phyloP scores from a whole-genome alignment of 257 asterid genomes.

The Petrea volubilis region DNA sequence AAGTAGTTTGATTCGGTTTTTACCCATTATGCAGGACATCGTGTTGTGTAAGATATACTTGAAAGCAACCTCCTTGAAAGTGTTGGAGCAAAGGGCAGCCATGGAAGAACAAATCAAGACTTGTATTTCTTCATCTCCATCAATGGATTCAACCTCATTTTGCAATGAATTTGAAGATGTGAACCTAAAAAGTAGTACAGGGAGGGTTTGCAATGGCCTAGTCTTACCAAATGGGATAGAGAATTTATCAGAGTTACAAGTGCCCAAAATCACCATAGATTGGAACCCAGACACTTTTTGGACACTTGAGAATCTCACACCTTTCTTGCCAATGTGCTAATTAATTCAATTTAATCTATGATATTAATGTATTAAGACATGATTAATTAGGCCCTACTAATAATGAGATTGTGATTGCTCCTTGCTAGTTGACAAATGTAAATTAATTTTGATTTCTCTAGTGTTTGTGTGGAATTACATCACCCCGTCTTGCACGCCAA shows the following conservation, averaged over 20 bases:
- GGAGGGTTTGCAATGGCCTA: not conserved
- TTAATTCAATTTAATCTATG: not conserved
- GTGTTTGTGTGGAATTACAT: no score
- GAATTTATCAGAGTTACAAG: conserved; percentile 41
- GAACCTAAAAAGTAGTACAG: not conserved
- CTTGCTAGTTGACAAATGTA: not conserved
- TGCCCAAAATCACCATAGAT: conserved; percentile 44
- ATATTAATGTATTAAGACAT: not conserved
- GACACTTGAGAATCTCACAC: conserved; percentile 41
- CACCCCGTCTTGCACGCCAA: no score
- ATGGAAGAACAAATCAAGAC: conserved; percentile 31
- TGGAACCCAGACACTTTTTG: conserved; percentile 52
- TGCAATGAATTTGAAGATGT: conserved; percentile 10
- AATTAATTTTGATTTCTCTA: no score
- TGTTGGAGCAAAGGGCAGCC: conserved; percentile 58
- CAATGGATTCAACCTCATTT: conserved; percentile 11
- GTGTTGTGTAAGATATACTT: conserved; percentile 59
- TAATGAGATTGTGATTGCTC: not conserved
- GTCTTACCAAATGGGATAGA: conserved; percentile 28
- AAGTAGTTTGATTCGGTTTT: no score
- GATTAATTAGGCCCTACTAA: not conserved
- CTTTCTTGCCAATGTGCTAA: conserved; percentile 20
- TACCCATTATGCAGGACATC: conserved; percentile 43
- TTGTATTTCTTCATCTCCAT: not conserved
- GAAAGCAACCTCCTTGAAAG: conserved; percentile 57